A percentile compares a stretch with the other conserved stretches of the same genome.
Conservation (phyloP, 2,329 filamentous ascomycete genomes). For the Xylariaceae sp. region DNA sequence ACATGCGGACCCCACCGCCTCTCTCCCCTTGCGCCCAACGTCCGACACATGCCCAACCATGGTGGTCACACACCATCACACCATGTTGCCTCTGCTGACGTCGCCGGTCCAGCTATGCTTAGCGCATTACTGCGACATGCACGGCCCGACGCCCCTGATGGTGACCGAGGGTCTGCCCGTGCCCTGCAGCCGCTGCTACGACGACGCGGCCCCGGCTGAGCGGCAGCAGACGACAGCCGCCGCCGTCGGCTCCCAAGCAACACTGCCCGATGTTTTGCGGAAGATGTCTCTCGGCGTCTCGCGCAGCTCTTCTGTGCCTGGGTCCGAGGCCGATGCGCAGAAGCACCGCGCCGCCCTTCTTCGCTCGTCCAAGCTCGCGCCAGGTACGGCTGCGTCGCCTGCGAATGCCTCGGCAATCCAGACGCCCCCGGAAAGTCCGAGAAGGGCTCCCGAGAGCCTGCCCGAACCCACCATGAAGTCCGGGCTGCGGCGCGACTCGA, state of each 20-base stretch:
- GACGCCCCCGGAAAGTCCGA: slow-evolving; percentile 52
- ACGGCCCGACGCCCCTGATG: slow-evolving; percentile 63
- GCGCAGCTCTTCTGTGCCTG: slow-evolving; percentile 35
- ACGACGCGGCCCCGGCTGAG: slow-evolving; percentile 30
- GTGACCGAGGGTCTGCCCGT: slow-evolving; percentile 60
- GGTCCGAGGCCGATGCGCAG: slow-evolving; percentile 37
- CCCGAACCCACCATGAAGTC: slow-evolving; percentile 14
- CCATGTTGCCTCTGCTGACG: slow-evolving; percentile 29
- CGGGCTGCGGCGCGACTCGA: slow-evolving; percentile 43
- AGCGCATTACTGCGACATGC: slow-evolving; percentile 63
- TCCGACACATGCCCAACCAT: slow-evolving; percentile 11
- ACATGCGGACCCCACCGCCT: slow-evolving; percentile 1
- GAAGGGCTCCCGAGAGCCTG: slow-evolving; percentile 28
- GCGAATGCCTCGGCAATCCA: slow-evolving; percentile 38
- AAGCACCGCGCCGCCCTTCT: slow-evolving; percentile 34
- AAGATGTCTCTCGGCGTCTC: slow-evolving; percentile 36
- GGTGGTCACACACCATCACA: slow-evolving; percentile 15
- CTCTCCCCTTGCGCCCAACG: slow-evolving; percentile 4
- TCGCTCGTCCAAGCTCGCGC: slow-evolving; percentile 25
- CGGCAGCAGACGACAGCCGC: slow-evolving; percentile 35
- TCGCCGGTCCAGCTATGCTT: slow-evolving; percentile 53
- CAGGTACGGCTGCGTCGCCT: slow-evolving; percentile 14
- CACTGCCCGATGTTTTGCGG: slow-evolving; percentile 40
- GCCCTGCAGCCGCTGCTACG: slow-evolving; percentile 52
- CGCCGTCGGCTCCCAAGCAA: slow-evolving; percentile 26